Base-by-base conservation (phyloP, 2,329 filamentous ascomycete genomes). In the Mycocentrospora acerina region DNA sequence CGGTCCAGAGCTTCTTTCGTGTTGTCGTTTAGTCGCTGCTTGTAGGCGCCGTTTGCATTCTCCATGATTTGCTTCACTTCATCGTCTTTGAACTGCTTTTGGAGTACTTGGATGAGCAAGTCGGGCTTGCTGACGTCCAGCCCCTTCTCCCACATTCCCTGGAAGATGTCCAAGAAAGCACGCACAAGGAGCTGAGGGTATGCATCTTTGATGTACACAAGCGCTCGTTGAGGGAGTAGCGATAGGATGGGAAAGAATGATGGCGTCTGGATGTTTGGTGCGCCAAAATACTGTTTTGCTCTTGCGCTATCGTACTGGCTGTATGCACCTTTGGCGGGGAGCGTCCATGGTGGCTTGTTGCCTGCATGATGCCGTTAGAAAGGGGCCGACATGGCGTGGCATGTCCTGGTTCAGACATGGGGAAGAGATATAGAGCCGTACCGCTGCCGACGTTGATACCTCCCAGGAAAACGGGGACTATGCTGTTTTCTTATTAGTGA, bases 341-440 rank as follows among this genome's bases (percentile, higher is more conserved):
- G 71, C 0, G 73, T 73, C 84, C 85, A 90, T 1, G 88, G 87
- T 0, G 87, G 86, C 49, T 80, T 80, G 64, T 93, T 91, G 33
- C 85, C 84, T 80, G 33, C 29, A 18, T 27, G 12, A 12, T 12
- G 13, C 12, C 12, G 33, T 48, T 29, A 47, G 41, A 13, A 30
- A 12, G 15, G 18, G 18, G 8, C 5, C 35, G 30, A 26, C 17
- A 10, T 12, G 14, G 9, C 16, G 17, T 27, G 13, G 32, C 22
- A 24, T n/a, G 27, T 12, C 19, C 31, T 13, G 14, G 14, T 33
- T 15, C 15, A 10, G 14, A 29, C 13, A 13, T 24, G 24, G 33
- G 17, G 25, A 24, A 25, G 43, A 42, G 30, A 34, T 30, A 17
- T 36, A 36, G 37, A 42, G 14, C 22, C 22, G 13, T 58, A 69